phyloP scores from a whole-genome alignment of 805 yeast species.

The Ogataea ganodermae region DNA sequence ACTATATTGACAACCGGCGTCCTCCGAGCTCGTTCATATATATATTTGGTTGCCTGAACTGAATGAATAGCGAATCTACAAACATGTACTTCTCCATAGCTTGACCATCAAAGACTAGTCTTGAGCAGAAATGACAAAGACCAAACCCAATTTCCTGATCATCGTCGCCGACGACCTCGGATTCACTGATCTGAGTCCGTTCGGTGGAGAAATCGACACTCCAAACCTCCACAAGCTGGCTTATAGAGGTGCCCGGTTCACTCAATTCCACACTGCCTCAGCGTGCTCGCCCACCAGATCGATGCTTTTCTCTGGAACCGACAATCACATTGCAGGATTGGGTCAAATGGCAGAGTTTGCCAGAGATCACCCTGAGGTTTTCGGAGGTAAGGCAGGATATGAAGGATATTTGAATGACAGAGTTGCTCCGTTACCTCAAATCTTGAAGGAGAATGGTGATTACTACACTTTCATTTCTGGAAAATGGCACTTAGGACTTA shows the following conservation, averaged over 20 bases:
- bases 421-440: constrained; percentile 56
- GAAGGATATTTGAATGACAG: constrained; percentile 54
- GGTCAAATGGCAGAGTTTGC: constrained; percentile 59
- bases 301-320: constrained; percentile 61
- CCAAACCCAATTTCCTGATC: constrained; percentile 50
- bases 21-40: no score
- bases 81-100: neutral
- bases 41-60: no score
- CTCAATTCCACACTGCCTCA: constrained; percentile 63
- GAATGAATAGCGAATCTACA: no score
- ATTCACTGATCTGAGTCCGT: constrained; percentile 54
- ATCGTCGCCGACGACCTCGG: constrained; percentile 66
- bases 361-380: constrained; percentile 38
- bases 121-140: neutral
- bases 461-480: constrained; percentile 57
- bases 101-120: neutral
- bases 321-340: constrained; percentile 60
- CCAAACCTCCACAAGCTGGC: constrained; percentile 53
- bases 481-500: constrained; percentile 61
- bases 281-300: constrained; percentile 69
- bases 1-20: neutral
- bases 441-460: constrained; percentile 45
- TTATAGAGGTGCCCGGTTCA: constrained; percentile 47
- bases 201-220: constrained; percentile 60
- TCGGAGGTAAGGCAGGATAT: constrained; percentile 52